A percentile compares a stretch with the other conserved stretches of the same genome.
Evolutionary conservation across 2,329 filamentous ascomycete species (phyloP).

Genomic region (Fusarium globosum): DNA sequence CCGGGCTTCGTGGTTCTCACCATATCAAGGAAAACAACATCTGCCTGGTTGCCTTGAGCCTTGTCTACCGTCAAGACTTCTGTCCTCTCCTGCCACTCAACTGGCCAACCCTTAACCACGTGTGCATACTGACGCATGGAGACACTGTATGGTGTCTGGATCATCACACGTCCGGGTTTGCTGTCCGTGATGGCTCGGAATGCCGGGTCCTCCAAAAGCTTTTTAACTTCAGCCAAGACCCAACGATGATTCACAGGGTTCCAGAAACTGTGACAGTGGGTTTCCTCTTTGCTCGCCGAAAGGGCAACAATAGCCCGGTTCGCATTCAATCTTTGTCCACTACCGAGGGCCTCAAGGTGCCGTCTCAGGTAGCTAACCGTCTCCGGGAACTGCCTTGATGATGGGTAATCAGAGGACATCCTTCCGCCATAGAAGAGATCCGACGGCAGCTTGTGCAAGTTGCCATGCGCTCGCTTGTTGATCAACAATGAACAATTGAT

Average conservation of each 20-base stretch:
- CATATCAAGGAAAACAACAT: constrained; percentile 60
- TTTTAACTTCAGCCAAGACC: constrained; percentile 48
- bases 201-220: constrained; percentile 45
- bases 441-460: constrained; percentile 56
- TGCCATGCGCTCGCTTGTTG: constrained; percentile 53
- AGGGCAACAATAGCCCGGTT: constrained; percentile 54
- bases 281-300: constrained; percentile 42
- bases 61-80: constrained; percentile 58
- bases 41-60: constrained; percentile 60
- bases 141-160: constrained; percentile 57
- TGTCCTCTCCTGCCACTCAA: constrained; percentile 47
- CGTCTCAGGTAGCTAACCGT: constrained; percentile 45
- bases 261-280: constrained; percentile 52
- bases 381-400: constrained; percentile 41
- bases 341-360: constrained; percentile 46
- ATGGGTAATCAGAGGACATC: constrained; percentile 51
- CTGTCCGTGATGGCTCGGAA: constrained; percentile 49
- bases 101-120: constrained; percentile 44
- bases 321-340: constrained; percentile 37
- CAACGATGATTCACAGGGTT: constrained; percentile 54
- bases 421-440: constrained; percentile 54
- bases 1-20: constrained; percentile 53
- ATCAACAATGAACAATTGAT: constrained; percentile 50
- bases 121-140: constrained; percentile 51
- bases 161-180: constrained; percentile 53